phyloP scores from a whole-genome alignment of 108 stramenopile species.

The Cyclotella choctawhatcheeana region DNA sequence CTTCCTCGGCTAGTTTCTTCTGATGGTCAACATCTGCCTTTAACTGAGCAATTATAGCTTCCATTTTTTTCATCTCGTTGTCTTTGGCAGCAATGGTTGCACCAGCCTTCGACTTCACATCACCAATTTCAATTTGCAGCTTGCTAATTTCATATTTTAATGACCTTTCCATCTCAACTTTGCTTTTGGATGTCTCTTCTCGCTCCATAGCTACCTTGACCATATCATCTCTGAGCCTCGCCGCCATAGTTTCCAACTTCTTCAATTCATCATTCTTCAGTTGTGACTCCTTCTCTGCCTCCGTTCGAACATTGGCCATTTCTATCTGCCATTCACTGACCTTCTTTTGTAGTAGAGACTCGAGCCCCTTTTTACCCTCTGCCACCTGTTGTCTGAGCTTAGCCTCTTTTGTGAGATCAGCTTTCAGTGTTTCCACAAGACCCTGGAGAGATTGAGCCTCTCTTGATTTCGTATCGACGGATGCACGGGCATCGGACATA shows the following conservation, averaged over 20 bases:
- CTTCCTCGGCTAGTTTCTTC: slow-evolving; percentile 29
- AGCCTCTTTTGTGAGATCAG: slow-evolving; percentile 28
- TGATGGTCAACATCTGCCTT: slow-evolving; percentile 29
- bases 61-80: slow-evolving; percentile 33
- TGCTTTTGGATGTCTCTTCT: slow-evolving; percentile 6
- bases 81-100: slow-evolving; percentile 24
- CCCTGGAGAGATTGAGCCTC: slow-evolving; percentile 14
- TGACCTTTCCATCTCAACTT: neutral
- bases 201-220: slow-evolving; percentile 12
- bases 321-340: slow-evolving; percentile 28
- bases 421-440: slow-evolving; percentile 13
- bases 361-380: slow-evolving; percentile 28
- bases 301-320: slow-evolving; percentile 17
- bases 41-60: slow-evolving; percentile 18
- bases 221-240: slow-evolving; percentile 16
- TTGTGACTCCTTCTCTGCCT: slow-evolving; percentile 28
- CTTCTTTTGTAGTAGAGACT: slow-evolving; percentile 29
- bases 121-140: slow-evolving; percentile 20
- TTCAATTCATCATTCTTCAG: slow-evolving; percentile 35
- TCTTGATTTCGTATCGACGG: slow-evolving; percentile 11
- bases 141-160: slow-evolving; percentile 17
- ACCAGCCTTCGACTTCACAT: slow-evolving; percentile 14
- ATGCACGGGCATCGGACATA: slow-evolving; percentile 19
- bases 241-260: slow-evolving; percentile 20
- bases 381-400: slow-evolving; percentile 26